Conservation (phyloP, 305 asterid genomes). For the Rubia occidens region DNA sequence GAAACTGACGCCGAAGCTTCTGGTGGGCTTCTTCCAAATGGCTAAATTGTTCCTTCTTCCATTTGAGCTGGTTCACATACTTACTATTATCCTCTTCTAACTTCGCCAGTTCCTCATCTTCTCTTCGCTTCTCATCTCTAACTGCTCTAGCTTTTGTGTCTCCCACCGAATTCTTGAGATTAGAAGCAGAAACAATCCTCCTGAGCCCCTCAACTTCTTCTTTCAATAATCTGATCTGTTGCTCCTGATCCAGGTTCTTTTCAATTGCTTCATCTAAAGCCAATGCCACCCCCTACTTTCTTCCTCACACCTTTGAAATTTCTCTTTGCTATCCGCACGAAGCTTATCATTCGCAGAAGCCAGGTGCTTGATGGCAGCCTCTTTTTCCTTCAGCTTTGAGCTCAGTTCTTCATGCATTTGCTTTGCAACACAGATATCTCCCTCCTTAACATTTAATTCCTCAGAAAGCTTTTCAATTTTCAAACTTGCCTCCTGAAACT, state of each 20-base stretch:
- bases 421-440: slow-evolving; percentile 33
- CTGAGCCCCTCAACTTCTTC: slow-evolving; percentile 54
- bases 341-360: slow-evolving; percentile 53
- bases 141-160: slow-evolving; percentile 23
- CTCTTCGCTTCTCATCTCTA: slow-evolving; percentile 35
- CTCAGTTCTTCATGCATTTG: slow-evolving; percentile 39
- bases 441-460: slow-evolving; percentile 42
- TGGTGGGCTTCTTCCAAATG: slow-evolving; percentile 76
- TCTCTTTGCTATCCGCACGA: slow-evolving; percentile 44
- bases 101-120: slow-evolving; percentile 33
- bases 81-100: slow-evolving; percentile 55
- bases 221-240: slow-evolving; percentile 35
- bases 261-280: slow-evolving; percentile 66
- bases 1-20: slow-evolving; percentile 44
- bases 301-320: slow-evolving; percentile 41
- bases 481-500: slow-evolving; percentile 47
- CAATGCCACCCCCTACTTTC: slow-evolving; percentile 46
- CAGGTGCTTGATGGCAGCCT: slow-evolving; percentile 41
- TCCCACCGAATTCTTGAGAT: slow-evolving; percentile 34
- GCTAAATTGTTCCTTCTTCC: slow-evolving; percentile 83
- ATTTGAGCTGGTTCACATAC: slow-evolving; percentile 62
- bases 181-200: slow-evolving; percentile 30
- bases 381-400: slow-evolving; percentile 49
- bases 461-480: slow-evolving; percentile 51
- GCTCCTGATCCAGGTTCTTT: slow-evolving; percentile 45